Conservation (phyloP, 352 stramenopile genomes). For the Pythium periplocum region DNA sequence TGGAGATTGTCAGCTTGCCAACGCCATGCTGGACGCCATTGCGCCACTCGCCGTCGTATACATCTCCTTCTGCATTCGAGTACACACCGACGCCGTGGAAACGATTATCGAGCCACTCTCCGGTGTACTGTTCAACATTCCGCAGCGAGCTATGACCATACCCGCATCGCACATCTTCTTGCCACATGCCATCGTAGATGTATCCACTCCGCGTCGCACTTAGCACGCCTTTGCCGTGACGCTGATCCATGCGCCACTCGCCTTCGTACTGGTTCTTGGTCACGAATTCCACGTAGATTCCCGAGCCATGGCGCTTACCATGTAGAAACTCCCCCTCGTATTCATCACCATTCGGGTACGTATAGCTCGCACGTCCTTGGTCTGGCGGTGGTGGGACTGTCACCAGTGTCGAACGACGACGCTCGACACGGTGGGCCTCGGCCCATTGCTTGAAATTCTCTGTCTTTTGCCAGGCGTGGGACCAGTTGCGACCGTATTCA, state of each 20-base stretch:
- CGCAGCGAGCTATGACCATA: constrained; percentile 65
- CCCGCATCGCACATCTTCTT: constrained; percentile 59
- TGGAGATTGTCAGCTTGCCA: constrained; percentile 43
- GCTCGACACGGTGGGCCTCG: constrained; percentile 22
- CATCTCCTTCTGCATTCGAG: constrained; percentile 47
- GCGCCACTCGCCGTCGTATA: constrained; percentile 70
- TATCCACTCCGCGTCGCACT: constrained; percentile 52
- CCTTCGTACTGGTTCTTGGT: constrained; percentile 80
- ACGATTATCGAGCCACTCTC: constrained; percentile 53
- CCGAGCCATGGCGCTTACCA: constrained; percentile 67
- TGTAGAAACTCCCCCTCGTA: constrained; percentile 70
- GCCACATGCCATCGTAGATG: constrained; percentile 81
- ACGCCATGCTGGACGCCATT: constrained; percentile 47
- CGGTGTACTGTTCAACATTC: constrained; percentile 69
- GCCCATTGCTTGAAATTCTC: constrained; percentile 57
- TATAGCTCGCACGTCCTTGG: constrained; percentile 41
- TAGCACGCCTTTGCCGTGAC: constrained; percentile 68
- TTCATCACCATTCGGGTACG: constrained; percentile 67
- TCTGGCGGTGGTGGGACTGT: constrained; percentile 24
- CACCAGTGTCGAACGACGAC: constrained; percentile 20
- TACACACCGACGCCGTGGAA: constrained; percentile 67
- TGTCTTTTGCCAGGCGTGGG: constrained; percentile 58
- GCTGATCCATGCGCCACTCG: constrained; percentile 53
- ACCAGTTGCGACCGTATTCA: constrained; percentile 58
- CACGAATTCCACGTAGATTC: constrained; percentile 66